Percentiles rank a stretch among this genome's conserved stretches.
phyloP scores from a whole-genome alignment of 495 filamentous ascomycete species.

The Daldinia vernicosa region DNA sequence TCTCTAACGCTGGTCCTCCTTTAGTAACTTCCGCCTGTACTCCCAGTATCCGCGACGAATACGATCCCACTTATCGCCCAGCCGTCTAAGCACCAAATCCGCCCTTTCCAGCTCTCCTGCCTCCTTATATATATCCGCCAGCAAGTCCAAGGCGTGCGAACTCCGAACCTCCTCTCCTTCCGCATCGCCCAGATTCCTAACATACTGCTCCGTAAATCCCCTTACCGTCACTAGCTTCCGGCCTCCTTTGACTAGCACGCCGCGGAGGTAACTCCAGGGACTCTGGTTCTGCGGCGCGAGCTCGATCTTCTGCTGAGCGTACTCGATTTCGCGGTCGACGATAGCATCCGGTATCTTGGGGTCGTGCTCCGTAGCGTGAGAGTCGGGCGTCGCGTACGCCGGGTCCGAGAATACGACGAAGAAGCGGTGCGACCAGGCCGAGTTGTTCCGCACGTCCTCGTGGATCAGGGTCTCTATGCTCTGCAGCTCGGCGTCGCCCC shows the following conservation, averaged over 20 bases:
- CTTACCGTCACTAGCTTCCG: conserved; percentile 65
- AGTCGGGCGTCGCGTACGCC: conserved; percentile 56
- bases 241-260: conserved; percentile 72
- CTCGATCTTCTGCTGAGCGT: conserved; percentile 71
- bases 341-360: conserved; percentile 65
- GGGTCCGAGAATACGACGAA: conserved; percentile 84
- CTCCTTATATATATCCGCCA: conserved; percentile 82
- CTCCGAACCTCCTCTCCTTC: conserved; percentile 66
- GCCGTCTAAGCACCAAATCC: conserved; percentile 70
- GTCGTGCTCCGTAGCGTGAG: conserved; percentile 55
- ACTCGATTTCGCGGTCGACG: conserved; percentile 78
- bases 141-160: conserved; percentile 87
- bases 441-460: conserved; percentile 90
- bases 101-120: conserved; percentile 66
- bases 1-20: conserved; percentile 7
- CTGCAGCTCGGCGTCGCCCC: conserved; percentile 65
- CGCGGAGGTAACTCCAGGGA: conserved; percentile 90
- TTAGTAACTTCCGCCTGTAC: conserved; percentile 66
- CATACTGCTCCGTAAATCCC: conserved; percentile 73
- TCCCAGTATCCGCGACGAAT: conserved; percentile 93
- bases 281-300: conserved; percentile 92
- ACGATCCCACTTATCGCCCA: conserved; percentile 88
- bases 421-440: conserved; percentile 96
- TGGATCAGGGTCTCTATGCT: conserved; percentile 74
- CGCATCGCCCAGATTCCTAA: conserved; percentile 58